Percentiles rank a stretch among this genome's conserved stretches.
Evolutionary conservation across 176 grass and related monocot genomes (phyloP).

Genomic region (Aegilops speltoides): DNA sequence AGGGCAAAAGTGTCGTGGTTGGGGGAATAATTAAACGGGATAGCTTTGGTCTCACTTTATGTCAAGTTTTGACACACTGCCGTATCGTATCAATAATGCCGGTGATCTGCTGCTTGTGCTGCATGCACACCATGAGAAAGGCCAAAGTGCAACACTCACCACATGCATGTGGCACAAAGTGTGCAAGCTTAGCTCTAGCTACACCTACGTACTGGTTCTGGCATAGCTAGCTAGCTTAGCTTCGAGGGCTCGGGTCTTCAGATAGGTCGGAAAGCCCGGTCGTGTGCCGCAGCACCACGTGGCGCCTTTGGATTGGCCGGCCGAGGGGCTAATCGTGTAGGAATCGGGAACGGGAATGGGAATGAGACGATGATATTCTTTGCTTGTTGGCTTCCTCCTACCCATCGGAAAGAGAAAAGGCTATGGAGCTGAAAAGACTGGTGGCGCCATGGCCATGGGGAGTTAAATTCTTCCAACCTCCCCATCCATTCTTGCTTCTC

Average conservation of each 20-base stretch:
- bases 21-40: constrained; percentile 34
- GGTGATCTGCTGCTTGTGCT: constrained; percentile 7
- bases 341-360: not conserved
- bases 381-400: constrained; percentile 47
- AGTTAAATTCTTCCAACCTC: constrained; percentile 56
- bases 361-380: constrained; percentile 51
- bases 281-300: not conserved
- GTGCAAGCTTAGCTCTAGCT: not conserved
- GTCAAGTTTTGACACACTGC: constrained; percentile 27
- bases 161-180: constrained; percentile 36
- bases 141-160: not conserved
- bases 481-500: constrained; percentile 45
- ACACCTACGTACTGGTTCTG: not conserved
- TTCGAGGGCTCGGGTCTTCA: constrained; percentile 21
- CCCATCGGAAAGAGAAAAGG: constrained; percentile 40
- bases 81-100: constrained; percentile 30
- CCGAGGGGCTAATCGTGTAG: not conserved
- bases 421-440: constrained; percentile 53
- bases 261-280: constrained; percentile 43
- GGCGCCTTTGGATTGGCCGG: not conserved
- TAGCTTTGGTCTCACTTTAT: constrained; percentile 45
- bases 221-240: not conserved
- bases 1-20: constrained; percentile 40
- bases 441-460: constrained; percentile 33
- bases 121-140: constrained; percentile 21